Conservation (phyloP, 345 rosid genomes). For the Dipteronia dyeriana region DNA sequence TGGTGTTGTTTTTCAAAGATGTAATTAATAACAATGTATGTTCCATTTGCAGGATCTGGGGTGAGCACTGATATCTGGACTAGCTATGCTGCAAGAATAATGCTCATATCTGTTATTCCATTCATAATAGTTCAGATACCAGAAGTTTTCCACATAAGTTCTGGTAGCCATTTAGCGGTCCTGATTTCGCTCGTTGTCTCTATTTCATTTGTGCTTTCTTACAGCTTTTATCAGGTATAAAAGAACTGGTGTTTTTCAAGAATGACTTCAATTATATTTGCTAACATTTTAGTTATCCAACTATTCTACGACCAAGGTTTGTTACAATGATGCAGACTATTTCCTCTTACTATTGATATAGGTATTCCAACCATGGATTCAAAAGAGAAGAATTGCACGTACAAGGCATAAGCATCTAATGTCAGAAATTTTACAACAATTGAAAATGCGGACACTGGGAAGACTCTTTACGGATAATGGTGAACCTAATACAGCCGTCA, state of each 20-base stretch:
- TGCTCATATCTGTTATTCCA: conserved; percentile 44
- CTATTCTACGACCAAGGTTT: not conserved
- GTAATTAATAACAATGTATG: no score
- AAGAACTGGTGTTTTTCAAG: not conserved
- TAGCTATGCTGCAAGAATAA: conserved; percentile 44
- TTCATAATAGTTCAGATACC: conserved; percentile 26
- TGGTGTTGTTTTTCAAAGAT: not conserved
- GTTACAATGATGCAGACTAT: not conserved
- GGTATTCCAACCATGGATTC: conserved; percentile 59
- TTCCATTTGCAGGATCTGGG: conserved; percentile 25
- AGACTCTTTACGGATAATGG: conserved; percentile 40
- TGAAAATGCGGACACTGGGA: conserved; percentile 35
- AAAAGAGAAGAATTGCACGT: conserved; percentile 43
- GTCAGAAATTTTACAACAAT: conserved; percentile 45
- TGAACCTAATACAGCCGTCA: conserved; percentile 24
- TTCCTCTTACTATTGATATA: conserved; percentile 10
- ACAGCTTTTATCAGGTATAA: conserved; percentile 47
- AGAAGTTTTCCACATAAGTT: conserved; percentile 24
- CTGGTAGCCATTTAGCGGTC: conserved; percentile 32
- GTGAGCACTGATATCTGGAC: conserved; percentile 49
- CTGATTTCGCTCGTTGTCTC: conserved; percentile 36
- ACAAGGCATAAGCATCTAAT: conserved; percentile 33
- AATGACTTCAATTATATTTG: not conserved
- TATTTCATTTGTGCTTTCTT: conserved; percentile 31
- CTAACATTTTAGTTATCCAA: no score